Evolutionary conservation across 495 filamentous ascomycete genomes (phyloP).

Genomic region (Podospora pseudocomata): DNA sequence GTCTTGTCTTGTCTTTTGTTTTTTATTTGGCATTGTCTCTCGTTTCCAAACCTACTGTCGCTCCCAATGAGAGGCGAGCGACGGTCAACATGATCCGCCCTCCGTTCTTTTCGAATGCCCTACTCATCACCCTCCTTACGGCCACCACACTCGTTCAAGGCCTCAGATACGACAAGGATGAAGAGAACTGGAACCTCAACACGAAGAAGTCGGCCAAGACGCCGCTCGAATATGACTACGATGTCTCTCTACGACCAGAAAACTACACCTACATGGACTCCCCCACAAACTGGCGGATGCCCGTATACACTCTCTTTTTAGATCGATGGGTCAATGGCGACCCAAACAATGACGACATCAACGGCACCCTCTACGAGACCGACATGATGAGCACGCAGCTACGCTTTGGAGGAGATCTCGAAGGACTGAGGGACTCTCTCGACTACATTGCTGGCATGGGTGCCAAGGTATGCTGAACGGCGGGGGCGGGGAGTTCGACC

Average conservation of each 20-base stretch:
- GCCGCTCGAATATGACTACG: constrained; percentile 61
- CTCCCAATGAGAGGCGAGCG: constrained; percentile 36
- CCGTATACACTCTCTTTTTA: constrained; percentile 67
- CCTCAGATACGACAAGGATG: constrained; percentile 54
- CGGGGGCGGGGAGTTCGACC: too few relatives aligned
- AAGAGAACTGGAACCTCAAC: constrained; percentile 60
- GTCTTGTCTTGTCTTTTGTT: constrained; percentile 16
- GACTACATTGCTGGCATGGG: constrained; percentile 76
- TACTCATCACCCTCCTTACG: constrained; percentile 29
- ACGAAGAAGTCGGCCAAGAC: constrained; percentile 54
- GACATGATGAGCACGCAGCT: constrained; percentile 66
- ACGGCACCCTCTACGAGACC: constrained; percentile 66
- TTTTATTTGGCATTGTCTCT: constrained; percentile 20
- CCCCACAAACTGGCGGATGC: constrained; percentile 66
- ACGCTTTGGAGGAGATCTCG: constrained; percentile 69
- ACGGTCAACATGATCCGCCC: constrained; percentile 31
- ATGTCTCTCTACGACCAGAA: constrained; percentile 46
- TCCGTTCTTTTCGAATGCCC: constrained; percentile 29
- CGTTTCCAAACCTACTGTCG: constrained; percentile 28
- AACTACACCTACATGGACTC: constrained; percentile 53
- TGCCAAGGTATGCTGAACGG: constrained; percentile 46
- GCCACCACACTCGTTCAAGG: constrained; percentile 31
- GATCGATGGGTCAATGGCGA: constrained; percentile 73
- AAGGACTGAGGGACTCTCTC: constrained; percentile 60
- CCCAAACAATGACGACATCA: constrained; percentile 66